Base-by-base conservation (phyloP, 192 early-diverging fungal species). In the Backusella circina region DNA sequence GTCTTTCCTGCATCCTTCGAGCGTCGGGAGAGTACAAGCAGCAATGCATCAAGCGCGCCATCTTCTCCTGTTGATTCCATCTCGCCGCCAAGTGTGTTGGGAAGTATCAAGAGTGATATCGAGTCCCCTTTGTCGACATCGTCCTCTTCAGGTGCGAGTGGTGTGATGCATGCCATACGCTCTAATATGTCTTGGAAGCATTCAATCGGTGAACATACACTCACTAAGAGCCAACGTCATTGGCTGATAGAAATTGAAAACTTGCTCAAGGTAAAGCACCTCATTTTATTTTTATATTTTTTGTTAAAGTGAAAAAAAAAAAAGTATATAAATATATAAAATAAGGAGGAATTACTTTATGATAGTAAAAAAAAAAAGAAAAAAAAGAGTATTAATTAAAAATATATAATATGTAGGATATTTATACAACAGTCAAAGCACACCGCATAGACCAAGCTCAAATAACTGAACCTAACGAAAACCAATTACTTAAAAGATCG, bases 231-330 rank as follows among this genome's bases (percentile, higher is more conserved):
- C 5, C 67, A 68, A 21, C 32, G 36, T 21, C 32, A 68, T 68
- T 68, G 67, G 67, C 9, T 68, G 35, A 23, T n/a, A 35, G 67
- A 68, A 12, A 70, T 70, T 16, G 69, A 70, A 70, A 70, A 18
- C 16, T 31, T 47, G 32, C 39, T 70, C 23, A 70, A 47, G 23
- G 69, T 70, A 70, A 39, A 13, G 28, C 30, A 7, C 6, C 0
- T 21, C 7, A 8, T 51, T 51, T 21, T 21, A 8, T 57, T 57
- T 54, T 57, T 23, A 1, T 44, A 12, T 26, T 12, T 23, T 10
- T 57, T 57, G n/a, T 57, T n/a, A 41, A 39, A 41, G n/a, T 8
- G 30, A 21, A 41, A 41, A 35, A 67, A 35, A 35, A 35, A 67
- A 5, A 67, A 7, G 5, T 33, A 67, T 35, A 67, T 35, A 67